Evolutionary conservation across 495 filamentous ascomycete species (phyloP), one percentile per base, ranked within the genome.

Genomic region (Hypoxylon lienhwacheense): DNA sequence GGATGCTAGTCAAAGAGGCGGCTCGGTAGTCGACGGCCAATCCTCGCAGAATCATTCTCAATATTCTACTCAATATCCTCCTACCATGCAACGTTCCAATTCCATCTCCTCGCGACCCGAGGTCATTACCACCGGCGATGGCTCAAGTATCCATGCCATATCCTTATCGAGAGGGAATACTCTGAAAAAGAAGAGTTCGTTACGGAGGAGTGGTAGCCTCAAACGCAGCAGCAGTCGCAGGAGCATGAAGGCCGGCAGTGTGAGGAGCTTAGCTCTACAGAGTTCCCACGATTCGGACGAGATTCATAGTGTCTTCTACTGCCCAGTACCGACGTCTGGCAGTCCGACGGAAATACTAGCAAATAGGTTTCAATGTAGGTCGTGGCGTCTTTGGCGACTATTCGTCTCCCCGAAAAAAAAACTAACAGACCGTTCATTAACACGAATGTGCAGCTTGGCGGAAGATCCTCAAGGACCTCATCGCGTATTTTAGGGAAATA

Each of bases 401-500:
- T 25, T 12, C 28, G 1, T 26, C 11, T 8, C 20, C 4, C 47
- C 14, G 12, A n/a, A n/a, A n/a, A n/a, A n/a, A n/a, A n/a, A n/a
- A n/a, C n/a, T 19, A 26, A 12, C 42, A 33, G 47, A 4, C 8
- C 0, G 29, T 34, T 15, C 17, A 11, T 32, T 61, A 24, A 61
- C 29, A 19, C 14, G 10, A n/a, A 14, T 24, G 34, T 37, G 15
- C 55, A 96, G 93, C 89, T 42, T 98, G 93, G 93, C 81, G 93
- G 28, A 96, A 95, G 77, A 78, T 96, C 8, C 79, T 98, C 22
- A 98, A 98, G 69, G 91, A 96, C 61, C 77, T 96, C 29, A 96
- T 97, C 55, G 77, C 88, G 21, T 98, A 96, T 68, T 97, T 96
- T 70, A 84, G 90, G 57, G 93, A 98, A 71, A 81, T 97, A 15